A percentile compares a stretch with the other conserved stretches of the same genome.
phyloP scores from a whole-genome alignment of 148 eudicot species.

The Rhododendron kiyosumense region DNA sequence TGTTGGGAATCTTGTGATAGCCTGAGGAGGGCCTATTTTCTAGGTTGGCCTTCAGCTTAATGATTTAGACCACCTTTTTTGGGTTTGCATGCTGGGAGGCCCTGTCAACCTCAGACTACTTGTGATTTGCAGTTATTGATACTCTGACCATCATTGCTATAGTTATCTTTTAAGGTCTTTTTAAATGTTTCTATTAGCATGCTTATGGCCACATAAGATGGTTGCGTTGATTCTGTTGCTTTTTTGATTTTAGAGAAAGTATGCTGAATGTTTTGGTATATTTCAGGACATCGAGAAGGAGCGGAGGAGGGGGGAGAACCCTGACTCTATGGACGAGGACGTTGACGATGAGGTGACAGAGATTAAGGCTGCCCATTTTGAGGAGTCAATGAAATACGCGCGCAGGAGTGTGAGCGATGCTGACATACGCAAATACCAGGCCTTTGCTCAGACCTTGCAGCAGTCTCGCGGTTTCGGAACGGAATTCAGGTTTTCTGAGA shows the following conservation, averaged over 20 bases:
- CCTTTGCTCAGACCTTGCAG: conserved; percentile 51
- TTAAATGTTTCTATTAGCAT: background rate
- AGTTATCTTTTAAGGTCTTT: background rate
- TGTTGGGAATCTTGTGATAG: background rate
- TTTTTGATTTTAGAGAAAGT: background rate
- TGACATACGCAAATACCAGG: conserved; percentile 47
- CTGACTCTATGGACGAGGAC: conserved; percentile 44
- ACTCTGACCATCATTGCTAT: background rate
- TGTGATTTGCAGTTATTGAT: background rate
- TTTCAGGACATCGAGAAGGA: conserved; percentile 51
- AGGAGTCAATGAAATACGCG: conserved; percentile 48
- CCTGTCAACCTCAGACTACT: background rate
- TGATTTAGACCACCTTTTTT: background rate
- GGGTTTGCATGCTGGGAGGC: background rate
- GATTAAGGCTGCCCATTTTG: conserved; percentile 41
- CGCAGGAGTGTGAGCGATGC: conserved; percentile 53
- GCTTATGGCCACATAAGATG: background rate
- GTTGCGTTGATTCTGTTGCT: background rate
- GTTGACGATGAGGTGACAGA: conserved; percentile 37
- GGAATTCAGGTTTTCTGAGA: conserved; percentile 39
- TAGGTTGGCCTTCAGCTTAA: background rate
- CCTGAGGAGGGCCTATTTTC: background rate
- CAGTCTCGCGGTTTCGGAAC: conserved; percentile 47
- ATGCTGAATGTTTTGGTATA: background rate
- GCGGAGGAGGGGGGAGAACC: conserved; percentile 27